Evolutionary conservation across 768 basidiomycete species (phyloP).

Genomic region (Mycena leptocephala): DNA sequence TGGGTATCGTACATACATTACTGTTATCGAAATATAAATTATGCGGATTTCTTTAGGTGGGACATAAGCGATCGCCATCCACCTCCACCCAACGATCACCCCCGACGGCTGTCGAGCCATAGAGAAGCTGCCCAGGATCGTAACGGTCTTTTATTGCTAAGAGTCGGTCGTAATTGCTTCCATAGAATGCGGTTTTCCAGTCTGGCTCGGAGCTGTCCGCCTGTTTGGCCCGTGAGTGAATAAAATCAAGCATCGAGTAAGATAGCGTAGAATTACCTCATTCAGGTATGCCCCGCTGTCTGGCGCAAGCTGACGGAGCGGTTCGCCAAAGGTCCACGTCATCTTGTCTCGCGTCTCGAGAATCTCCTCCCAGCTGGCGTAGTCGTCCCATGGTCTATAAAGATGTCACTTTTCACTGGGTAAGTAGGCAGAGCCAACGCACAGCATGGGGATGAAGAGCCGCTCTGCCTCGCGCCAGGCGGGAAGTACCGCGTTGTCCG

Average conservation of each 20-base stretch:
- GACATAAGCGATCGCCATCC: background rate
- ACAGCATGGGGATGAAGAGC: slow-evolving; percentile 27
- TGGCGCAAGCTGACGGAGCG: slow-evolving; percentile 30
- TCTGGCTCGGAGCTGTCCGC: slow-evolving; percentile 37
- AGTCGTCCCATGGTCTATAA: slow-evolving; percentile 30
- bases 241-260: background rate
- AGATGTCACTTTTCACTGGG: background rate
- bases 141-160: slow-evolving; percentile 32
- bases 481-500: slow-evolving; percentile 36
- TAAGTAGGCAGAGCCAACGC: background rate
- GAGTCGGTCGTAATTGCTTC: slow-evolving; percentile 31
- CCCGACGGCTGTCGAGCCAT: slow-evolving; percentile 38
- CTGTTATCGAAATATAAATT: too few relatives aligned
- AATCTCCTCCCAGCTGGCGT: slow-evolving; percentile 29
- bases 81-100: slow-evolving; percentile 9
- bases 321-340: slow-evolving; percentile 20
- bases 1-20: too few relatives aligned
- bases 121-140: slow-evolving; percentile 35
- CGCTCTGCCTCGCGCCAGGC: slow-evolving; percentile 35
- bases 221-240: background rate
- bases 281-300: slow-evolving; percentile 37
- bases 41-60: background rate
- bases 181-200: slow-evolving; percentile 37
- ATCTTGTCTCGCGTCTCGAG: slow-evolving; percentile 20
- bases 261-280: slow-evolving; percentile 26